A percentile compares a stretch with the other conserved stretches of the same genome.
phyloP scores from a whole-genome alignment of 129 eudicot species.

The Flaveria linearis region DNA sequence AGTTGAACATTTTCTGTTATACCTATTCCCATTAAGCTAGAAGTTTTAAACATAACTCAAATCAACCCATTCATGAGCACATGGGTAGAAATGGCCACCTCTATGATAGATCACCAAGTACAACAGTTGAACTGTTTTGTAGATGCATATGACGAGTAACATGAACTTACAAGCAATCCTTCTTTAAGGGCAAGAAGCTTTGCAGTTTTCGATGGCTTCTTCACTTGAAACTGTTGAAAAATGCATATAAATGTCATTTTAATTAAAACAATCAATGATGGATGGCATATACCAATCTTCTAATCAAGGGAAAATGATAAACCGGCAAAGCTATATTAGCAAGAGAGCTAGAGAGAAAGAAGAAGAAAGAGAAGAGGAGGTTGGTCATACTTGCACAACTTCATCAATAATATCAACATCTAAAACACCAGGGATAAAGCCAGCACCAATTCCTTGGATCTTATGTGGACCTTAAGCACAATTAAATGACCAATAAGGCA shows the following conservation, averaged over 20 bases:
- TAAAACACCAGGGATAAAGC: slow-evolving; percentile 84
- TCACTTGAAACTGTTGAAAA: slow-evolving; percentile 65
- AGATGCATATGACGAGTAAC: slow-evolving; percentile 6
- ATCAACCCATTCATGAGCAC: not conserved
- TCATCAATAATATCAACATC: slow-evolving; percentile 70
- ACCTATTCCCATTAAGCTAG: not conserved
- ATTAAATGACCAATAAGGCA: slow-evolving; percentile 22
- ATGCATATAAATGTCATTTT: slow-evolving; percentile 4
- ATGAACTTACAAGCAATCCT: slow-evolving; percentile 72
- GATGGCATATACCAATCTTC: not conserved
- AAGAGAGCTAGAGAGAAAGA: not conserved
- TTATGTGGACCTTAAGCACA: slow-evolving; percentile 77
- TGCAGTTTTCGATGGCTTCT: slow-evolving; percentile 84
- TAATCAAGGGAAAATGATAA: not conserved
- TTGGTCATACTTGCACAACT: slow-evolving; percentile 75
- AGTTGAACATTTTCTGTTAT: not conserved
- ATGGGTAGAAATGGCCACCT: not conserved
- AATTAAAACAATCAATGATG: slow-evolving; percentile 3
- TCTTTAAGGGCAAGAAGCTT: slow-evolving; percentile 87
- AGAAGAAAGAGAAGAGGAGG: not conserved
- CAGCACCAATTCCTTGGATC: slow-evolving; percentile 98
- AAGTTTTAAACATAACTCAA: not conserved
- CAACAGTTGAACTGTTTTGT: not conserved
- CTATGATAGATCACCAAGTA: not conserved
- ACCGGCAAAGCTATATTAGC: not conserved